Evolutionary conservation across 371 early-diverging fungal species (phyloP), one percentile per base, ranked within the genome.

Genomic region (Lichtheimia corymbifera): DNA sequence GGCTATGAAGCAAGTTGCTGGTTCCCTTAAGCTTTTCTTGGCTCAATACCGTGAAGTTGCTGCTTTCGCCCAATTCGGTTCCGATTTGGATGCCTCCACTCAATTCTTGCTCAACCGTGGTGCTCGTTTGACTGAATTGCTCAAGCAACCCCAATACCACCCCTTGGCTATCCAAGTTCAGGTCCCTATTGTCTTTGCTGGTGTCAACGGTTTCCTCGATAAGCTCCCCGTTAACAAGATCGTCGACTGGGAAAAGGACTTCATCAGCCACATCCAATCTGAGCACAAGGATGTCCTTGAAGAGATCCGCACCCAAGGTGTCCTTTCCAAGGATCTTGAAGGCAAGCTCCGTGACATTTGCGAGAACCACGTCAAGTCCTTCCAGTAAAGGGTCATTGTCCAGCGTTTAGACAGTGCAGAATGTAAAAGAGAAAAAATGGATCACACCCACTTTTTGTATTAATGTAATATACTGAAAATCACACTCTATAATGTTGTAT

Each of bases 31-130:
- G 89, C 92, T 97, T 70, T 96, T 93, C 91, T 85, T 97, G 71
- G 97, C 97, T 65, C 97, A 96, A 82, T 95, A 95, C 90, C 96
- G 97, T 92, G 97, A 96, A 87, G 95, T 97, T 58, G 97, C 96
- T 70, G 97, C 97, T 59, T 96, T 97, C 76, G 95, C 97, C 74
- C 97, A 97, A 84, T 97, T 97, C 85, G 97, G 97, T 79, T 95
- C 95, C 64, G 97, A 97, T 82, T 85, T 97, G 67, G 97, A 97
- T 83, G 95, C 96, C 71, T 94, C 96, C 70, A 97, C 97, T 61
- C 96, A 96, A 83, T 96, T 95, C 92, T 78, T 91, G 84, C 82
- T 97, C 65, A 95, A 95, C 91, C 94, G 97, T 87, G 97, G 97
- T 87, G 94, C 95, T 68, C 96, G 97, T 83, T 85, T 97, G 47